These are phyloP conservation scores for Phaffomyces thermotolerans DNA, from an alignment of 805 yeast genomes.

Conservation along the genomic window DNA sequence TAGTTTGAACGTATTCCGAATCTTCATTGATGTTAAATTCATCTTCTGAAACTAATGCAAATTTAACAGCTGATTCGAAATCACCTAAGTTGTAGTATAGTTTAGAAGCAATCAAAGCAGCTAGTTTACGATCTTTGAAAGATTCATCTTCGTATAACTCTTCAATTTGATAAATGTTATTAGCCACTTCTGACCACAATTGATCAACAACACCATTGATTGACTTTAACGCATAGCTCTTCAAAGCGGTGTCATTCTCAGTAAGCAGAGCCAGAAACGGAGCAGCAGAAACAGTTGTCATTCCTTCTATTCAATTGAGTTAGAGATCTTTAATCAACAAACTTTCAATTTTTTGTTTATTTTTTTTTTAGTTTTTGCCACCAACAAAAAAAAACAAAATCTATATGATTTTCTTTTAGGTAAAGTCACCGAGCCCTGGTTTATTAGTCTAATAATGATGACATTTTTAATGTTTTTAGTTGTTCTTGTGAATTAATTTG, in stretches of 20 bases:
- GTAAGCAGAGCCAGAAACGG: slow-evolving; percentile 84
- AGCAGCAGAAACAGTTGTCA: slow-evolving; percentile 62
- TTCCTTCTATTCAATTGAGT: neutral
- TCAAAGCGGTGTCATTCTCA: slow-evolving; percentile 72
- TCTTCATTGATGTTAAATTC: slow-evolving; percentile 68
- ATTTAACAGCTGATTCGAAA: slow-evolving; percentile 82
- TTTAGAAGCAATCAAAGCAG: slow-evolving; percentile 89
- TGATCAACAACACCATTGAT: slow-evolving; percentile 80
- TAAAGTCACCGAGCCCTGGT: neutral
- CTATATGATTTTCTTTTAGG: too few relatives aligned
- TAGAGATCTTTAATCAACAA: too few relatives aligned
- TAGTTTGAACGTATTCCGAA: slow-evolving; percentile 87
- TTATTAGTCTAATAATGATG: too few relatives aligned
- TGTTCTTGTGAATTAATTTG: neutral
- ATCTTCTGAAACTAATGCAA: slow-evolving; percentile 77
- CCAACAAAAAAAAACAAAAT: neutral
- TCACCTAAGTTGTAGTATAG: slow-evolving; percentile 90
- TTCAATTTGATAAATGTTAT: slow-evolving; percentile 80
- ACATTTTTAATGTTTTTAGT: too few relatives aligned
- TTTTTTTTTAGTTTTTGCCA: slow-evolving; percentile 5
- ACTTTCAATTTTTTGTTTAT: too few relatives aligned
- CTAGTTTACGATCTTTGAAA: slow-evolving; percentile 71
- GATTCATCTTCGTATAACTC: slow-evolving; percentile 79
- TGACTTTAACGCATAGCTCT: slow-evolving; percentile 77
- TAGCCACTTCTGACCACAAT: slow-evolving; percentile 96